Evolutionary conservation across 2,329 filamentous ascomycete species (phyloP).

Genomic region (Fusarium scirpi): DNA sequence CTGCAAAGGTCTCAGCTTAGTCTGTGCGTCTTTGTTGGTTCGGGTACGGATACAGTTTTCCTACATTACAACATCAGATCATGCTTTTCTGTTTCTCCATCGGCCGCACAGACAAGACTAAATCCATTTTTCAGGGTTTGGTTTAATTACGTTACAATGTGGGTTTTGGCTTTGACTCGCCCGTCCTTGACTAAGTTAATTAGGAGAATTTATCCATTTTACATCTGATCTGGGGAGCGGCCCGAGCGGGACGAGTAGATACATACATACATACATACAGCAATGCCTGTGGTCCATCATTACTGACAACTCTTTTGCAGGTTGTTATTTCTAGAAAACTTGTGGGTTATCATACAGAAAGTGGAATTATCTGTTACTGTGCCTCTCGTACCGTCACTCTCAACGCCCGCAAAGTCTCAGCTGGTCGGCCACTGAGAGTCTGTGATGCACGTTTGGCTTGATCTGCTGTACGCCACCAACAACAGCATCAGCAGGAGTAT

Average conservation of each 20-base stretch:
- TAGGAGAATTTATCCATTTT: neutral
- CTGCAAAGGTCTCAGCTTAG: slow-evolving; percentile 5
- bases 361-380: neutral
- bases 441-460: slow-evolving; percentile 20
- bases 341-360: neutral
- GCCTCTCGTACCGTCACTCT: neutral
- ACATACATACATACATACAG: neutral
- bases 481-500: neutral
- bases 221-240: slow-evolving; percentile 36
- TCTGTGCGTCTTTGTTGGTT: slow-evolving; percentile 26
- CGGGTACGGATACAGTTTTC: neutral
- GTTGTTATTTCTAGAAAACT: neutral
- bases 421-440: slow-evolving; percentile 4
- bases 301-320: neutral
- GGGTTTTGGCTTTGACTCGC: slow-evolving; percentile 6
- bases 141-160: slow-evolving; percentile 1
- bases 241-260: slow-evolving; percentile 28
- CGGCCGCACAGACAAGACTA: slow-evolving; percentile 1
- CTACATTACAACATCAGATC: slow-evolving; percentile 21
- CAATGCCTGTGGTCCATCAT: neutral
- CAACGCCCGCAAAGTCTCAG: slow-evolving; percentile 21
- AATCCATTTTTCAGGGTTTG: neutral
- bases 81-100: slow-evolving; percentile 9
- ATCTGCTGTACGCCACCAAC: slow-evolving; percentile 35
- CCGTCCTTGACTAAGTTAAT: neutral